Evolutionary conservation across 805 yeast species (phyloP).

Genomic region (Cyberlindnera mycetangii): DNA sequence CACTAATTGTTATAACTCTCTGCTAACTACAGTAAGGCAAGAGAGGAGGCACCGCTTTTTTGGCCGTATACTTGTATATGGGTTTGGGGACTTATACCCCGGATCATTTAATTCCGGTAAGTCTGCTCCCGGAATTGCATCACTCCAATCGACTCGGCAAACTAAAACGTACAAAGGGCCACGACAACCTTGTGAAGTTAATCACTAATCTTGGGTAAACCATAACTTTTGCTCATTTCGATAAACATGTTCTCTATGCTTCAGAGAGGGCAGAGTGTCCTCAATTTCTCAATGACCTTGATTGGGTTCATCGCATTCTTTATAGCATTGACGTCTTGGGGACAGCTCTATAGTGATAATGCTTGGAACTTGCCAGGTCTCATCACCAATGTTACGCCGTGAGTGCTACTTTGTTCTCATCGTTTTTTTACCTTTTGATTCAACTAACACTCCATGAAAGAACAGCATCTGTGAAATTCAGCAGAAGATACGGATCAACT

Average conservation of each 20-base stretch:
- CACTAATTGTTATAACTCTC: no score
- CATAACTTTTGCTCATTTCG: no score
- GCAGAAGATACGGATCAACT: constrained; percentile 65
- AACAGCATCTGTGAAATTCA: constrained; percentile 44
- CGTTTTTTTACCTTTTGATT: not conserved
- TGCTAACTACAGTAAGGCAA: no score
- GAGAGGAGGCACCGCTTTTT: no score
- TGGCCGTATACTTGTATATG: no score
- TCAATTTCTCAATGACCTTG: constrained; percentile 54
- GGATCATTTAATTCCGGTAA: no score
- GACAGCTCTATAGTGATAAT: constrained; percentile 44
- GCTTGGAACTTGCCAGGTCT: constrained; percentile 43
- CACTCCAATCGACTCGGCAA: no score
- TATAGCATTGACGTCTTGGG: constrained; percentile 45
- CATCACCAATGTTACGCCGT: constrained; percentile 35
- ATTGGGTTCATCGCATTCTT: constrained; percentile 44
- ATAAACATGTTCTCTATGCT: constrained; percentile 38
- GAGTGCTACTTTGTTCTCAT: constrained; percentile 13
- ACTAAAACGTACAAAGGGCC: not conserved
- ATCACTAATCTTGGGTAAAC: no score
- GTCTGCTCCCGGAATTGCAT: no score
- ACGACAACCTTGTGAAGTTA: no score
- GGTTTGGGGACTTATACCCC: no score
- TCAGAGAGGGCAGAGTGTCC: constrained; percentile 46
- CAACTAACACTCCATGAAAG: constrained; percentile 23